Evolutionary conservation across 371 early-diverging fungal species (phyloP).

Genomic region (Chytridium lagenaria): DNA sequence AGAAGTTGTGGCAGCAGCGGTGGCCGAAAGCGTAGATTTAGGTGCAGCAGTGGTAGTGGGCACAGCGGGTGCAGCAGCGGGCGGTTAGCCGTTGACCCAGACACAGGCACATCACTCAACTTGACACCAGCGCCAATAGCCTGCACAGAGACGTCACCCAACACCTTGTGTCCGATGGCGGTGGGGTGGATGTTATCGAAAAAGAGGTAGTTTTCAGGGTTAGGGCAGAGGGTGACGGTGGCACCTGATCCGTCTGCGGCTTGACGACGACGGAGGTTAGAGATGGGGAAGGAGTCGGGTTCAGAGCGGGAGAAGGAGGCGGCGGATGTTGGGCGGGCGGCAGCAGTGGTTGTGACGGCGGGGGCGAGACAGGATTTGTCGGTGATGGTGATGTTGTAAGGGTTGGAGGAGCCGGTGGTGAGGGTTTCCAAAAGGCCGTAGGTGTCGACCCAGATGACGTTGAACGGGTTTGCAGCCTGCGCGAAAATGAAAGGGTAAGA

Average conservation of each 20-base stretch:
- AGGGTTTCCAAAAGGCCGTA: not conserved
- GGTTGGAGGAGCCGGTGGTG: not conserved
- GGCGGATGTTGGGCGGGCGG: not conserved
- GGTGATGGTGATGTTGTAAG: not conserved
- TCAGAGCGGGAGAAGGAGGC: not conserved
- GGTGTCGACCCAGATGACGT: not conserved
- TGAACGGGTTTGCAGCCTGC: not conserved
- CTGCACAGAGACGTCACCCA: constrained; percentile 11
- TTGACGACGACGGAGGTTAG: not conserved
- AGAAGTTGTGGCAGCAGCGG: no score
- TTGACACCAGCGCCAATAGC: not conserved
- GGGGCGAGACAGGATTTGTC: not conserved
- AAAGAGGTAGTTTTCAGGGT: constrained; percentile 34
- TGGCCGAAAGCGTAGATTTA: no score
- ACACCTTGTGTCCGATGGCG: constrained; percentile 20
- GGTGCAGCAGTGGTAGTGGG: no score
- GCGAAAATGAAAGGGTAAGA: not conserved
- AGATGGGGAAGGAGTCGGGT: not conserved
- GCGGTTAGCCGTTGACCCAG: no score
- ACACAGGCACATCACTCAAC: not conserved
- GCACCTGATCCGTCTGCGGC: not conserved
- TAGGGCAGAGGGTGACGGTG: constrained; percentile 23
- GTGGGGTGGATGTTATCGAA: constrained; percentile 42
- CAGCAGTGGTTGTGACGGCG: not conserved
- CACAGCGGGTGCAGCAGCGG: no score